phyloP scores from a whole-genome alignment of 1,139 yeast genomes.

The Kazachstania sp. region DNA sequence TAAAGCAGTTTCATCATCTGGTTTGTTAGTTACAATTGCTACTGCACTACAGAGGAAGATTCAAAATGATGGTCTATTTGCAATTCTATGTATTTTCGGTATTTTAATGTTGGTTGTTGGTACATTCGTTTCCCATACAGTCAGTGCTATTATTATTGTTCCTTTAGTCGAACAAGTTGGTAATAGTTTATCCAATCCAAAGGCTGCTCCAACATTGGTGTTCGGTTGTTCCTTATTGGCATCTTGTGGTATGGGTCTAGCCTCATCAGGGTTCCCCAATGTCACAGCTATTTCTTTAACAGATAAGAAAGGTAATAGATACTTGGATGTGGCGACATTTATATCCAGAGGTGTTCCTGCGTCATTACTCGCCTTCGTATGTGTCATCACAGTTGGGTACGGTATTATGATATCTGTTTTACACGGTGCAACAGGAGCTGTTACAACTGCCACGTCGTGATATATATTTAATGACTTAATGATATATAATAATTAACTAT shows the following conservation, averaged over 20 bases:
- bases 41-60: conserved; percentile 47
- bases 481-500: neutral
- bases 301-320: conserved; percentile 61
- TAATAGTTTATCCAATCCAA: conserved; percentile 41
- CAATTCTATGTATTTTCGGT: conserved; percentile 59
- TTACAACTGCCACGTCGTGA: neutral
- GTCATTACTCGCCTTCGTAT: conserved; percentile 47
- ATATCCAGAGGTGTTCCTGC: conserved; percentile 66
- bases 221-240: conserved; percentile 61
- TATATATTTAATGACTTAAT: neutral
- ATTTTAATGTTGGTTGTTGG: conserved; percentile 58
- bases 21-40: conserved; percentile 58
- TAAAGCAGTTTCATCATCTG: conserved; percentile 64
- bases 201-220: conserved; percentile 49
- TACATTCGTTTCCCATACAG: conserved; percentile 70
- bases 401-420: conserved; percentile 46
- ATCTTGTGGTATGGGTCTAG: conserved; percentile 71
- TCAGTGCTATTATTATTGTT: conserved; percentile 62
- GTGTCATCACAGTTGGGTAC: conserved; percentile 57
- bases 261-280: conserved; percentile 71
- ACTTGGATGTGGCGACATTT: conserved; percentile 55
- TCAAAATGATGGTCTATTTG: conserved; percentile 48
- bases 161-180: conserved; percentile 69
- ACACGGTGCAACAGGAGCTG: conserved; percentile 9
- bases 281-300: conserved; percentile 74